Conservation (phyloP, 345 rosid species). For the Aurinia saxatilis region DNA sequence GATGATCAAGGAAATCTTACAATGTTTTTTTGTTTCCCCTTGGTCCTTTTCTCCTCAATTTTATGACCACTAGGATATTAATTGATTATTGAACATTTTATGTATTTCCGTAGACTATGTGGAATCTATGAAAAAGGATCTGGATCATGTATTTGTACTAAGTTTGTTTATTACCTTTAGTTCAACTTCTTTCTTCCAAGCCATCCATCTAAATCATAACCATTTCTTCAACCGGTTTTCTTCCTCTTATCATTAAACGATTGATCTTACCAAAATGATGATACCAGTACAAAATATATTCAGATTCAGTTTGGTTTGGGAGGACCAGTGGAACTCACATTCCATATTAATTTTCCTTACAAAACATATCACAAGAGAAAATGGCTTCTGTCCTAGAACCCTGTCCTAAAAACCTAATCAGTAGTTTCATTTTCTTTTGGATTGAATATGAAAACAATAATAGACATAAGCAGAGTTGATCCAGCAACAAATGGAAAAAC, state of each 20-base stretch:
- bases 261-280: neutral
- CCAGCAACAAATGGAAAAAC: slow-evolving; percentile 28
- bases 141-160: slow-evolving; percentile 5
- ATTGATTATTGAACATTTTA: neutral
- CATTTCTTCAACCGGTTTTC: slow-evolving; percentile 65
- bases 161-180: neutral
- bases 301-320: neutral
- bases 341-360: neutral
- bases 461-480: slow-evolving; percentile 26
- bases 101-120: too few species aligned
- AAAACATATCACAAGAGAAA: neutral
- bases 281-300: neutral
- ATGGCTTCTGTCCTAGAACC: neutral
- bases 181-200: slow-evolving; percentile 53
- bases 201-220: slow-evolving; percentile 53
- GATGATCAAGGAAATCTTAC: slow-evolving; percentile 83
- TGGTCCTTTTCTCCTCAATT: slow-evolving; percentile 5
- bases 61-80: slow-evolving; percentile 3
- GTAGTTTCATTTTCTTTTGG: slow-evolving; percentile 14
- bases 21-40: slow-evolving; percentile 50
- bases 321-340: neutral
- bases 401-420: neutral
- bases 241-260: slow-evolving; percentile 24
- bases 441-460: slow-evolving; percentile 23
- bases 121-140: too few species aligned